phyloP scores from a whole-genome alignment of 2,329 filamentous ascomycete genomes.

The Didymella exigua region DNA sequence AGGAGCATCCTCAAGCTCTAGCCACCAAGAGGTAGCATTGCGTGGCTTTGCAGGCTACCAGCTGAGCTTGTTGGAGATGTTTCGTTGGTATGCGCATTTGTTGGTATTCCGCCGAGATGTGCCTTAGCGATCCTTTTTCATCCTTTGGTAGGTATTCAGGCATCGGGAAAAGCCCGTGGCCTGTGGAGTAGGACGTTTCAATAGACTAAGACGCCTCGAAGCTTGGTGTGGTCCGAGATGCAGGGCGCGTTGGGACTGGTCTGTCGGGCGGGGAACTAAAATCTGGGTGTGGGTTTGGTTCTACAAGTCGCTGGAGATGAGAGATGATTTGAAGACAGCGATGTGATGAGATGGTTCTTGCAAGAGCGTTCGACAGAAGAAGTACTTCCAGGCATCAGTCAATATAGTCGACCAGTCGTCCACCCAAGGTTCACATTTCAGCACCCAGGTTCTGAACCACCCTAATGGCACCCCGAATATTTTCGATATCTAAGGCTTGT shows the following conservation, averaged over 20 bases:
- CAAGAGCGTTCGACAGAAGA: neutral
- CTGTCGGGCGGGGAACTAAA: too few species aligned
- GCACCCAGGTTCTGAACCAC: conserved; percentile 2
- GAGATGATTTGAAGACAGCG: neutral
- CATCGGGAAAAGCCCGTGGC: neutral
- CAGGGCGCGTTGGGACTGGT: neutral
- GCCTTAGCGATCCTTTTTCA: conserved; percentile 1
- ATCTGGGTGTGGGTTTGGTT: too few species aligned
- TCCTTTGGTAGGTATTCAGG: neutral
- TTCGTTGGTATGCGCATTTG: too few species aligned
- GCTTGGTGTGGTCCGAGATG: neutral
- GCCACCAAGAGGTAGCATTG: too few species aligned
- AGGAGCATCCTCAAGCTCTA: too few species aligned
- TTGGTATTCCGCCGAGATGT: too few species aligned
- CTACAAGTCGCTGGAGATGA: neutral
- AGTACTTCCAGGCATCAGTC: neutral
- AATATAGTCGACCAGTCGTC: neutral
- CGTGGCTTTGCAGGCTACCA: too few species aligned
- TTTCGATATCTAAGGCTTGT: neutral
- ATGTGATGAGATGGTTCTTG: neutral
- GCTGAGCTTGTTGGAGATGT: too few species aligned
- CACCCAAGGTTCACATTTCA: neutral
- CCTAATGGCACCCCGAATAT: neutral
- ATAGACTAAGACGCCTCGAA: neutral
- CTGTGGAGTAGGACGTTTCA: too few species aligned